These are phyloP conservation scores for Nemania bipapillata DNA, from an alignment of 2,329 filamentous ascomycete genomes.

Conservation along the genomic window DNA sequence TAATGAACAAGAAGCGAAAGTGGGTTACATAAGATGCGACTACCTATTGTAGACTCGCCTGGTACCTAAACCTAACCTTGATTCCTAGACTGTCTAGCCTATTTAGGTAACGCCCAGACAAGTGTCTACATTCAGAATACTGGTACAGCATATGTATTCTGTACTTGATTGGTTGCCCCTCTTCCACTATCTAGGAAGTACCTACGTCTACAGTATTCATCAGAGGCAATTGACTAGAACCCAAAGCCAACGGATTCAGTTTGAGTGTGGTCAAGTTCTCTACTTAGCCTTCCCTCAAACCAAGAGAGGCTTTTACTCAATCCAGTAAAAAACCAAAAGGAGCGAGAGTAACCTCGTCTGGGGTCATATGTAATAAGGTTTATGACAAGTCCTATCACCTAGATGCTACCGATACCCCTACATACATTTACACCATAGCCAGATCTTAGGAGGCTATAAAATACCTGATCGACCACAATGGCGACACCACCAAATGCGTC, in stretches of 20 bases:
- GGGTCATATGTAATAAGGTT: too few species aligned
- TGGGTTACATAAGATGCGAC: conserved; percentile 14
- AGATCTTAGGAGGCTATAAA: neutral
- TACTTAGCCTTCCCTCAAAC: neutral
- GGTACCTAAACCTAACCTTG: neutral
- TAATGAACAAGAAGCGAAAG: conserved; percentile 9
- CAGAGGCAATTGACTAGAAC: too few species aligned
- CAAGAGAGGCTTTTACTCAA: neutral
- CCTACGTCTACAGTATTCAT: too few species aligned
- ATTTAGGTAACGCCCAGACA: neutral
- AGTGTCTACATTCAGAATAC: neutral
- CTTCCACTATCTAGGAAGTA: too few species aligned
- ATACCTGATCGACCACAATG: conserved; percentile 33
- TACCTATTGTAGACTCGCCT: neutral
- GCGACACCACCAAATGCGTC: conserved; percentile 35
- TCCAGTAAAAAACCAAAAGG: neutral
- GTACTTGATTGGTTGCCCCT: too few species aligned
- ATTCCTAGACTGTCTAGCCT: neutral
- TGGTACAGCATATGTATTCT: too few species aligned
- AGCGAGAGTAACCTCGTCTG: neutral
- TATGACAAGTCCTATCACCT: too few species aligned
- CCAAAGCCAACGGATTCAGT: neutral
- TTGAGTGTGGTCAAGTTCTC: neutral
- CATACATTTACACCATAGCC: neutral
- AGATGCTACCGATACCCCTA: too few species aligned